Evolutionary conservation across 169 alveolate genomes (phyloP).

Genomic region (Plasmodium adleri): DNA sequence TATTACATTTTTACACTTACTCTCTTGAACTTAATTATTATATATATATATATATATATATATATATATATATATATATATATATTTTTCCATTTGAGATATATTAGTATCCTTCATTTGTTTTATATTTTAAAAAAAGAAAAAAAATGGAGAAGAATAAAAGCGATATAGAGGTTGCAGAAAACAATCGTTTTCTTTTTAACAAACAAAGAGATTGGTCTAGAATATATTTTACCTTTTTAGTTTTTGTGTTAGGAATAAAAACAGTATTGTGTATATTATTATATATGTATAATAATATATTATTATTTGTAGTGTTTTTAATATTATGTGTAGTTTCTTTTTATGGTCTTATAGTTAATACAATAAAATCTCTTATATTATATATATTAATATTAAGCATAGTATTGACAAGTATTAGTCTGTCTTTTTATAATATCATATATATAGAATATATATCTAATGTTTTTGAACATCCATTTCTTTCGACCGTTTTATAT

Average conservation of each 20-base stretch:
- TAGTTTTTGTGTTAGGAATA: slow-evolving; percentile 65
- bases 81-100: too few relatives aligned
- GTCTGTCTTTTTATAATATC: slow-evolving; percentile 15
- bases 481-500: slow-evolving; percentile 28
- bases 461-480: slow-evolving; percentile 31
- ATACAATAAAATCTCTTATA: slow-evolving; percentile 34
- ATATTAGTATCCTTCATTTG: too few relatives aligned
- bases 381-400: slow-evolving; percentile 37
- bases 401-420: slow-evolving; percentile 16
- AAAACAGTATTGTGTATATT: slow-evolving; percentile 63
- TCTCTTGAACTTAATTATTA: too few relatives aligned
- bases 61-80: too few relatives aligned
- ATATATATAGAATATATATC: slow-evolving; percentile 32
- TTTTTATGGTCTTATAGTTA: slow-evolving; percentile 36
- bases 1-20: too few relatives aligned
- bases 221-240: slow-evolving; percentile 56
- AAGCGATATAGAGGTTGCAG: background rate
- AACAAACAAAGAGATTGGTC: slow-evolving; percentile 26
- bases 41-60: too few relatives aligned
- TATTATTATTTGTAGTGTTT: slow-evolving; percentile 47
- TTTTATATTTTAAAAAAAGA: background rate
- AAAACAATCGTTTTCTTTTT: slow-evolving; percentile 8
- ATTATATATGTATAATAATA: slow-evolving; percentile 38
- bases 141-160: slow-evolving; percentile 28
- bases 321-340: slow-evolving; percentile 38